These are phyloP conservation scores for Ogataea methylovora DNA, from an alignment of 805 yeast species.

Conservation along the genomic window DNA sequence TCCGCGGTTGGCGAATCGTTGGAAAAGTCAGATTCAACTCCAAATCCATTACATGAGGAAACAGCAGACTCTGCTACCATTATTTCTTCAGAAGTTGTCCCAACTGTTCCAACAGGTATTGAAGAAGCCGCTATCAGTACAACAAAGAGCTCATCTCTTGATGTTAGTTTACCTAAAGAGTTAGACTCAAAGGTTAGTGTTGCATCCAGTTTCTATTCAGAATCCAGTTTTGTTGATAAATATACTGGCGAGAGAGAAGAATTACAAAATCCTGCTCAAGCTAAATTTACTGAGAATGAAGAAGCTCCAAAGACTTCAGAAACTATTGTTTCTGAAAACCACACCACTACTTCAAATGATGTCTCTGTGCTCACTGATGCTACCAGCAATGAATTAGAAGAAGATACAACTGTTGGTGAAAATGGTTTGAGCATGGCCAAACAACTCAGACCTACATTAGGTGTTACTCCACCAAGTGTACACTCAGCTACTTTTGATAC, in stretches of 20 bases:
- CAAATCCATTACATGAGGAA: background rate
- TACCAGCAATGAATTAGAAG: background rate
- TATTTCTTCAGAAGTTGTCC: background rate
- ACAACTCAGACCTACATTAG: conserved; percentile 34
- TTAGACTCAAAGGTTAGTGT: conserved; percentile 4
- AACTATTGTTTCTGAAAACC: conserved; percentile 1
- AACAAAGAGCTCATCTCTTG: conserved; percentile 1
- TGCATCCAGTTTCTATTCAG: conserved; percentile 9
- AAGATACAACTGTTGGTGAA: conserved; percentile 3
- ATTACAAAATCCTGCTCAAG: background rate
- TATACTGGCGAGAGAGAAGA: conserved; percentile 2
- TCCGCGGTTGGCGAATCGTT: background rate
- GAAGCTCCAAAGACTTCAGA: background rate
- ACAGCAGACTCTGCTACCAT: background rate
- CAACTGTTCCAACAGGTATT: background rate
- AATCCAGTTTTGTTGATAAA: conserved; percentile 6
- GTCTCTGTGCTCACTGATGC: conserved; percentile 5
- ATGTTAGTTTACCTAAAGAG: background rate
- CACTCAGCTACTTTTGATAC: conserved; percentile 5
- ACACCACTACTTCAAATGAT: too few relatives aligned
- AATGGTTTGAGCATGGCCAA: conserved; percentile 34
- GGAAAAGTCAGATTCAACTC: background rate
- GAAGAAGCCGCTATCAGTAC: conserved; percentile 4
- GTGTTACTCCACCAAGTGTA: conserved; percentile 13
- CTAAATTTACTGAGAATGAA: background rate